Conservation (phyloP, 192 early-diverging fungal species). For the Rhizophagus clarus region DNA sequence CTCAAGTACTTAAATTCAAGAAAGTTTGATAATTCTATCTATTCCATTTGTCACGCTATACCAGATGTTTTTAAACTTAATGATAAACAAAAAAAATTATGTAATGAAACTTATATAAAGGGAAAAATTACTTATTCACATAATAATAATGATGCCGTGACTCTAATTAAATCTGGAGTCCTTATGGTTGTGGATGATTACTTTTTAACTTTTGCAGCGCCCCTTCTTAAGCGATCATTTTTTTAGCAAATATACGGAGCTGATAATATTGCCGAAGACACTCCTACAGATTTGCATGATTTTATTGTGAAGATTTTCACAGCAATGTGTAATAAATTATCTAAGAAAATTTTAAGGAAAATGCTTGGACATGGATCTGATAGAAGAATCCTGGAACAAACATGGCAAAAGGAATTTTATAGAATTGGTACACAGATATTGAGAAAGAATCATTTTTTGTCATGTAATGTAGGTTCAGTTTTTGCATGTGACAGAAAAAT, state of each 20-base stretch:
- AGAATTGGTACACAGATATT: constrained; percentile 3
- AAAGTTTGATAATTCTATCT: neutral
- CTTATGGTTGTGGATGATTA: no score
- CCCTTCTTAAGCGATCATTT: no score
- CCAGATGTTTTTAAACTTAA: neutral
- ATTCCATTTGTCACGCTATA: neutral
- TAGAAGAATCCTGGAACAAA: neutral
- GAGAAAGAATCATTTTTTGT: constrained; percentile 14
- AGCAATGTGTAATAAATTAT: no score
- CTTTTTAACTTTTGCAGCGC: no score
- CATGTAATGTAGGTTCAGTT: constrained; percentile 36
- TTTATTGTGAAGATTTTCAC: no score
- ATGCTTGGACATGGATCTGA: constrained; percentile 1
- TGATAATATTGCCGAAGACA: no score
- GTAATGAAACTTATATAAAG: constrained; percentile 1
- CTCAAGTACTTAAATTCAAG: constrained; percentile 5
- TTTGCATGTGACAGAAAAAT: constrained; percentile 35
- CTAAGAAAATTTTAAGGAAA: constrained; percentile 5
- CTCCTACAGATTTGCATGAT: no score
- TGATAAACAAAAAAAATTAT: neutral
- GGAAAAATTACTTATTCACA: neutral
- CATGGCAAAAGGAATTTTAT: no score
- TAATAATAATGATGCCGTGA: neutral
- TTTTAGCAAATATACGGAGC: no score
- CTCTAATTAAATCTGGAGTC: no score